Conservation (phyloP, 306 rosid genomes). For the Medicago lupulina region DNA sequence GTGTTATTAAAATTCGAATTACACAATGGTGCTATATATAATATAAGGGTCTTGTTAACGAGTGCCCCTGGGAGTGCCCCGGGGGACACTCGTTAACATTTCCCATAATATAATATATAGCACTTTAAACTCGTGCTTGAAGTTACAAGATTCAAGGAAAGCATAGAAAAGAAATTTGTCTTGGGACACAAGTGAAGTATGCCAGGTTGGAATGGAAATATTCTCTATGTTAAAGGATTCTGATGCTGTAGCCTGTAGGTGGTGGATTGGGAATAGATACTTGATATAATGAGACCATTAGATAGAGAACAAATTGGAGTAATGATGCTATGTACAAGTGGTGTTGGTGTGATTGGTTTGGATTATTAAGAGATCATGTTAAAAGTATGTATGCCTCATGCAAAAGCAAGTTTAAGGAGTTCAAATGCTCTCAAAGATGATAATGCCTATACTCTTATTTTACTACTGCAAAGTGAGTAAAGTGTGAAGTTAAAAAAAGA, state of each 20-base stretch:
- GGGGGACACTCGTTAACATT: no score
- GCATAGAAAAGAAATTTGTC: neutral
- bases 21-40: neutral
- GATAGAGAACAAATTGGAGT: neutral
- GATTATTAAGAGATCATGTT: neutral
- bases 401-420: neutral
- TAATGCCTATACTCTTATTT: neutral
- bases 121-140: neutral
- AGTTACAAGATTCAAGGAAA: neutral
- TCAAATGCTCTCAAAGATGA: neutral
- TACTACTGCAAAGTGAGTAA: neutral
- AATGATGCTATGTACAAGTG: neutral
- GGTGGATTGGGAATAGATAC: slow-evolving; percentile 6
- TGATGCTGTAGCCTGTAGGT: neutral
- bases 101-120: neutral
- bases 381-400: neutral
- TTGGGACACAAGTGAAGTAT: neutral
- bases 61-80: no score
- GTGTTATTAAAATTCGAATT: slow-evolving; percentile 11
- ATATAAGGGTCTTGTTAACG: no score
- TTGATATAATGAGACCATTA: neutral
- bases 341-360: neutral
- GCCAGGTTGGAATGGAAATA: neutral
- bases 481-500: neutral
- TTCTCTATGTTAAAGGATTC: neutral